Conservation (phyloP, 2,329 filamentous ascomycete species). For the Neonectria sp. region DNA sequence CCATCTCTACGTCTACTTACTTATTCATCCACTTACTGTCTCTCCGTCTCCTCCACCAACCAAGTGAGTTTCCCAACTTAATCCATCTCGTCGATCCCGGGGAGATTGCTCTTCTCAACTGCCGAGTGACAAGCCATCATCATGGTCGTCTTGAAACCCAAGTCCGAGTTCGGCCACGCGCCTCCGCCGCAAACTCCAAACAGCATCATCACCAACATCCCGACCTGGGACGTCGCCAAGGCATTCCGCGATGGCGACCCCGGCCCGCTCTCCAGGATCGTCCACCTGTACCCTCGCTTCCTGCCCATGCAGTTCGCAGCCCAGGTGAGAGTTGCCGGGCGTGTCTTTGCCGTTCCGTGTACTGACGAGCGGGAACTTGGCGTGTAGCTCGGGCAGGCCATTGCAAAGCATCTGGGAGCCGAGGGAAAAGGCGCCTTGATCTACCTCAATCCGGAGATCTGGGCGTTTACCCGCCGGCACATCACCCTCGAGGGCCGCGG, state of each 20-base stretch:
- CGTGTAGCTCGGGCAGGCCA: slow-evolving; percentile 54
- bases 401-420: slow-evolving; percentile 52
- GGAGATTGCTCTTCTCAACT: not conserved
- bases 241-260: slow-evolving; percentile 59
- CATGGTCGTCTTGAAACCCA: slow-evolving; percentile 57
- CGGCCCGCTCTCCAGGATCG: slow-evolving; percentile 51
- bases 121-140: not conserved
- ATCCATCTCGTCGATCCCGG: no score
- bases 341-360: not conserved
- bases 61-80: no score
- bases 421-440: slow-evolving; percentile 47
- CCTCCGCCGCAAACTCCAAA: slow-evolving; percentile 63
- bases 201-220: slow-evolving; percentile 62
- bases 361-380: not conserved
- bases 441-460: slow-evolving; percentile 52
- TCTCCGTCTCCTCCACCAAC: no score
- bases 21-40: no score
- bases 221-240: slow-evolving; percentile 59
- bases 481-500: slow-evolving; percentile 54
- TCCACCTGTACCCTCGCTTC: slow-evolving; percentile 65
- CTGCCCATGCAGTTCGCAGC: slow-evolving; percentile 56
- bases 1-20: no score
- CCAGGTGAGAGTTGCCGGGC: slow-evolving; percentile 46
- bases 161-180: slow-evolving; percentile 60
- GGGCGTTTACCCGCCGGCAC: slow-evolving; percentile 50